Evolutionary conservation across 1,284 basidiomycete genomes (phyloP), one percentile per base, ranked within the genome.

Genomic region (Takashimella tepidaria): DNA sequence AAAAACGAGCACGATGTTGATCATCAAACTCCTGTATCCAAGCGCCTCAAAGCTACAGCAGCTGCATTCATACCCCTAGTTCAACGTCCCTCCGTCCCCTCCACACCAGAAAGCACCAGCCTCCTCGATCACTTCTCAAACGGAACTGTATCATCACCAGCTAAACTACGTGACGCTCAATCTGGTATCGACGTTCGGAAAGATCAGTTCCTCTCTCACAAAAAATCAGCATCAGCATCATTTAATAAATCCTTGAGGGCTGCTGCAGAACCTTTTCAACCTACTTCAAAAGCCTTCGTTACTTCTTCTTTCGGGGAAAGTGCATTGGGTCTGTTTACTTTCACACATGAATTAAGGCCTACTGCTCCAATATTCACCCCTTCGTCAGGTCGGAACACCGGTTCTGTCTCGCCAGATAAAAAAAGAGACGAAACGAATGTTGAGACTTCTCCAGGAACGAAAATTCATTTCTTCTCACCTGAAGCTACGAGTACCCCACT

Each of bases 321-420:
- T n/a, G 53, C 56, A 0, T 49, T 59, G 1, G 55, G 55, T 0
- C 53, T 59, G 4, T 59, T 59, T 49, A 59, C 58, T 0, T 59
- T 56, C 24, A 53, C 50, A 1, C 49, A 56, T 41, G 54, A 55
- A n/a, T 24, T 45, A 3, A 21, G 44, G n/a, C 44, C 44, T 3
- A 45, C 44, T 24, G 44, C 44, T 16, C 44, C 44, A 3, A 24
- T 25, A 6, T 45, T 45, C 22, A 25, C 31, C 8, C 8, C 44
- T 20, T 45, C 44, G 6, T 45, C 16, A 45, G 44, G 21, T 16
- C 44, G 4, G 31, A 37, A 37, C 31, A 37, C 31, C 10, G 31
- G 31, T 37, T 8, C 31, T 8, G 31, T 16, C 10, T 37, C 31
- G 16, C 31, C 31, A 16, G 31, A 37, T 8, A 37, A 37, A 16